Conservation (phyloP, 371 early-diverging fungal species). For the Mortierella sp. region DNA sequence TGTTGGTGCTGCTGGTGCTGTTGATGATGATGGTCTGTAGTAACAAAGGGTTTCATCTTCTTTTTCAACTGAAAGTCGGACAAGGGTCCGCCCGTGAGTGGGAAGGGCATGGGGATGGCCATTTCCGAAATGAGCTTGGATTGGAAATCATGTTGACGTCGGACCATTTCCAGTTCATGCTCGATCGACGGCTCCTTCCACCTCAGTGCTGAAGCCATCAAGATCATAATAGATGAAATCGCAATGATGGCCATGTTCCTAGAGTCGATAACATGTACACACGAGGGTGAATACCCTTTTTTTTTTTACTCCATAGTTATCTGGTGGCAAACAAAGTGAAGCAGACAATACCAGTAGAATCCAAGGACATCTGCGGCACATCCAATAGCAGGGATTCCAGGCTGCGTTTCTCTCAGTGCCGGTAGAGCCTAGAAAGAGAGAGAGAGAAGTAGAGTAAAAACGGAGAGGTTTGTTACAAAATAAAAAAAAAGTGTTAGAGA, state of each 20-base stretch:
- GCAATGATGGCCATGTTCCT: conserved; percentile 55
- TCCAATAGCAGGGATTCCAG: conserved; percentile 59
- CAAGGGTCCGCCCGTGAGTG: conserved; percentile 38
- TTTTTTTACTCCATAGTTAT: no score
- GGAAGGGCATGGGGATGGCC: conserved; percentile 17
- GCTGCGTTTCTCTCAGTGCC: conserved; percentile 55
- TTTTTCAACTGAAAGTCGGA: conserved; percentile 23
- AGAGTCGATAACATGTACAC: no score
- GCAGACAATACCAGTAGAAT: conserved; percentile 47
- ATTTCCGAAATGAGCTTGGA: conserved; percentile 23
- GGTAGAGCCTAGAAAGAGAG: conserved; percentile 54
- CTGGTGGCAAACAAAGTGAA: no score
- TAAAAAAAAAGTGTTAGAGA: conserved; percentile 9
- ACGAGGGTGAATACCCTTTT: no score
- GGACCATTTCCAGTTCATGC: conserved; percentile 32
- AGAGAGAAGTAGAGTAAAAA: conserved; percentile 8
- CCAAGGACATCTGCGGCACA: conserved; percentile 53
- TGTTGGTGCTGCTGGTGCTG: not conserved
- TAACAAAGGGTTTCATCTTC: conserved; percentile 27
- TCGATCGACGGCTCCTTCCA: conserved; percentile 47
- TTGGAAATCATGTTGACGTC: conserved; percentile 19
- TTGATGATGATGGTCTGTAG: conserved; percentile 6
- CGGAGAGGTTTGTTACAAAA: not conserved
- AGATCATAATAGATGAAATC: conserved; percentile 41
- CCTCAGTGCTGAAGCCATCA: conserved; percentile 40